phyloP scores from a whole-genome alignment of 352 stramenopile genomes.

The Phytophthora pini region DNA sequence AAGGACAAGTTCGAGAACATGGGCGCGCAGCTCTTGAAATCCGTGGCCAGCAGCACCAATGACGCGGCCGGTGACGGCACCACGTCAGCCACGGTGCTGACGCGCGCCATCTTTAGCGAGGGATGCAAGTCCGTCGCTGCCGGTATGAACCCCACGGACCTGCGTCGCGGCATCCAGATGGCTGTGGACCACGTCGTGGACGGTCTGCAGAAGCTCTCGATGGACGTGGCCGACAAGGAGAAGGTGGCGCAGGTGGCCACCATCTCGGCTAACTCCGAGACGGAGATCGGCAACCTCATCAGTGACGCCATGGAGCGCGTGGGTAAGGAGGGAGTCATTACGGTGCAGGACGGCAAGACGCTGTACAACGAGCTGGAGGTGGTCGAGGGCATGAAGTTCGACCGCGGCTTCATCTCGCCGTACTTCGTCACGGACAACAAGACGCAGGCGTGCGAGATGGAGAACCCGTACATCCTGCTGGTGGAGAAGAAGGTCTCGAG shows the following conservation, averaged over 20 bases:
- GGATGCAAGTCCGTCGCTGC: conserved; percentile 99
- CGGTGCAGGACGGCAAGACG: conserved; percentile 99
- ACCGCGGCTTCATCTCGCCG: conserved; percentile 99
- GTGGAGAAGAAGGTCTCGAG: conserved; percentile 99
- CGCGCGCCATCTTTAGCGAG: conserved; percentile 98
- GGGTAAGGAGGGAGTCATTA: conserved; percentile 99
- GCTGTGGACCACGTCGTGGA: conserved; percentile 97
- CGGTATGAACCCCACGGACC: conserved; percentile 99
- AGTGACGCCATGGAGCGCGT: conserved; percentile 99
- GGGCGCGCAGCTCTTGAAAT: conserved; percentile 68
- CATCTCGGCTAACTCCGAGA: conserved; percentile 99
- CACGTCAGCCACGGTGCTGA: conserved; percentile 99
- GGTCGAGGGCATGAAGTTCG: conserved; percentile 99
- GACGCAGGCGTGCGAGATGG: conserved; percentile 98
- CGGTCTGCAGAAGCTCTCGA: conserved; percentile 95
- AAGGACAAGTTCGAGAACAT: conserved; percentile 88
- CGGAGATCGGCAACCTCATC: conserved; percentile 98
- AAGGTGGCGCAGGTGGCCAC: conserved; percentile 99
- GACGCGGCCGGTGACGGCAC: conserved; percentile 99
- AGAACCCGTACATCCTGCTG: conserved; percentile 99
- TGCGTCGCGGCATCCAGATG: conserved; percentile 97
- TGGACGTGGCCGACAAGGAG: conserved; percentile 98
- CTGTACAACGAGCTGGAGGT: conserved; percentile 99
- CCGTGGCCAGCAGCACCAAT: conserved; percentile 98
- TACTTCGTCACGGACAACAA: conserved; percentile 99